Evolutionary conservation across 441 rosid species (phyloP).

Genomic region (Adansonia rubrostipa): DNA sequence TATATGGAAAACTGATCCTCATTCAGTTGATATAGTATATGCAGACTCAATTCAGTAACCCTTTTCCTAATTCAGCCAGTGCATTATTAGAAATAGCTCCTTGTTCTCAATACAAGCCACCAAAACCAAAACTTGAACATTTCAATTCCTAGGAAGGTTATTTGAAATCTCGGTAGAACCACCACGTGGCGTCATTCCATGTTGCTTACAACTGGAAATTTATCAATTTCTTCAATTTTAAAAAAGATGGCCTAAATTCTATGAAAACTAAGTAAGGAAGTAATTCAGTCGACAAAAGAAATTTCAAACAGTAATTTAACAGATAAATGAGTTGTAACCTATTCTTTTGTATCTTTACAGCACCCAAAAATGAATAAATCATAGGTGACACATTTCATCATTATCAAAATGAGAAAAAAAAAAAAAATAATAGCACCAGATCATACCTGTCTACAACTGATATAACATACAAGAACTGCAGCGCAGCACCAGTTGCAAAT

Average conservation of each 20-base stretch:
- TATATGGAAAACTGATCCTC: background rate
- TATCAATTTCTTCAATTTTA: background rate
- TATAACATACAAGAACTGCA: conserved; percentile 91
- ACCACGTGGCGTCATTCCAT: background rate
- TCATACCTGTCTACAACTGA: conserved; percentile 89
- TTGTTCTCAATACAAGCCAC: background rate
- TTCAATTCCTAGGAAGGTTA: background rate
- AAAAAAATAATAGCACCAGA: background rate
- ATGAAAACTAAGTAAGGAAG: background rate
- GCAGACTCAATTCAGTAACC: background rate
- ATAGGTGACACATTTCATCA: background rate
- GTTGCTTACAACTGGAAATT: background rate
- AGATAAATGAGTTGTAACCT: background rate
- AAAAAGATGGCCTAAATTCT: background rate
- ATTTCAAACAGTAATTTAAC: background rate
- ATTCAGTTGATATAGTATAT: background rate
- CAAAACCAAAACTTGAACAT: conserved; percentile 1
- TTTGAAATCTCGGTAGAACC: background rate
- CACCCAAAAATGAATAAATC: background rate
- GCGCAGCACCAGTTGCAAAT: conserved; percentile 71
- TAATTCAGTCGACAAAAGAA: background rate
- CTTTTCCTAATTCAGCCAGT: background rate
- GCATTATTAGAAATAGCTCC: background rate
- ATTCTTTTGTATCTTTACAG: background rate
- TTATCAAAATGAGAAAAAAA: background rate